Conservation (phyloP, 805 yeast species). For the Monosporozyma siamensis region DNA sequence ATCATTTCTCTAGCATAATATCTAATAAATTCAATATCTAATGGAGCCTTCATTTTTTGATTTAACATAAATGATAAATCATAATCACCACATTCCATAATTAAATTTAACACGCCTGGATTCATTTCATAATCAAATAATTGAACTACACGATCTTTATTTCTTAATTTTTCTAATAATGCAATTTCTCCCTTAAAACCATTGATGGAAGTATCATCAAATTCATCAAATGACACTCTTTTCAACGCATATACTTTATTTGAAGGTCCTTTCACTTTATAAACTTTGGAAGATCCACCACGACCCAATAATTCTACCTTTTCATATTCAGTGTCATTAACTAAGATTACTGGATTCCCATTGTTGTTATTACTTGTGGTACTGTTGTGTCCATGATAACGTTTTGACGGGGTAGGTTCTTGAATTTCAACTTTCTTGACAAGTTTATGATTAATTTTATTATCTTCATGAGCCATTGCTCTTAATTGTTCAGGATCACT, state of each 20-base stretch:
- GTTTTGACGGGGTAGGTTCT: conserved; percentile 3
- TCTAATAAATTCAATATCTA: conserved; percentile 69
- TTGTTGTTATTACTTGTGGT: conserved; percentile 4
- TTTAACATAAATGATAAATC: conserved; percentile 77
- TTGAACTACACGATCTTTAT: conserved; percentile 65
- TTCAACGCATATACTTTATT: conserved; percentile 69
- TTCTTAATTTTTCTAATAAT: conserved; percentile 49
- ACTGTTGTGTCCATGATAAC: background rate
- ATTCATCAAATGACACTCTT: conserved; percentile 69
- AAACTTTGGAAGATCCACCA: conserved; percentile 91
- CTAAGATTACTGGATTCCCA: conserved; percentile 24
- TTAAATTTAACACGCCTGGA: conserved; percentile 54
- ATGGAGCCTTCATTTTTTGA: conserved; percentile 35
- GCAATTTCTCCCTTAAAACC: conserved; percentile 90
- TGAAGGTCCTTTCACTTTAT: conserved; percentile 53
- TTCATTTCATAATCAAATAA: conserved; percentile 65
- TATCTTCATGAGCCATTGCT: background rate
- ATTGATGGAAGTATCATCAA: conserved; percentile 60
- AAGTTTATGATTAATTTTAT: background rate
- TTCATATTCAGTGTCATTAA: conserved; percentile 60
- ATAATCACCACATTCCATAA: conserved; percentile 93
- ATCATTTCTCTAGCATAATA: conserved; percentile 72
- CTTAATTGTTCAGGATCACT: conserved; percentile 2
- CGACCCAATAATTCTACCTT: conserved; percentile 72
- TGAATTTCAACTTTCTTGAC: conserved; percentile 4